These are phyloP conservation scores for Phytophthora crassamura DNA, from an alignment of 352 stramenopile species.

Conservation along the genomic window DNA sequence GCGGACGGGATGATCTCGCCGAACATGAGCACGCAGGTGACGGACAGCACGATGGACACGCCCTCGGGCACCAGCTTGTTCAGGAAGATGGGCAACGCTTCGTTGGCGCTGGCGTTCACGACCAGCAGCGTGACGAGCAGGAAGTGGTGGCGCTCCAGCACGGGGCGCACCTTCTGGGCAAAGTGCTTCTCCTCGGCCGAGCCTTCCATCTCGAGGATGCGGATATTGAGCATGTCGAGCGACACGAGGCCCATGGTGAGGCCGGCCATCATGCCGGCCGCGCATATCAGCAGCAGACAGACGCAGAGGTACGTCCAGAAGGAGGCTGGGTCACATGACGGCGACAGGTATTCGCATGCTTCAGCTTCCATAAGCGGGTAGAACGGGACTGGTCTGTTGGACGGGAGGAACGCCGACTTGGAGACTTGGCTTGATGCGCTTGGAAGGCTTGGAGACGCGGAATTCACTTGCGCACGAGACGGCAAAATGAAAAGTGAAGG, in stretches of 20 bases:
- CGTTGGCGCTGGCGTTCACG: slow-evolving; percentile 94
- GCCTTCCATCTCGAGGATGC: slow-evolving; percentile 82
- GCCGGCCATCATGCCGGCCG: slow-evolving; percentile 74
- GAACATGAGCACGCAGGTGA: slow-evolving; percentile 96
- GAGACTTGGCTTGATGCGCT: not conserved
- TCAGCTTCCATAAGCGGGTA: slow-evolving; percentile 34
- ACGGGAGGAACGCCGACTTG: not conserved
- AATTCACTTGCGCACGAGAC: not conserved
- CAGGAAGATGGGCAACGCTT: slow-evolving; percentile 94
- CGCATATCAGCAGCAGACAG: slow-evolving; percentile 56
- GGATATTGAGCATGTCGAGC: slow-evolving; percentile 83
- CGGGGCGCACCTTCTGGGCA: slow-evolving; percentile 80
- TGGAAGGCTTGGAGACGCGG: not conserved
- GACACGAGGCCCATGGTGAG: slow-evolving; percentile 81
- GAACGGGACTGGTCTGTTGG: not conserved
- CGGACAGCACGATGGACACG: slow-evolving; percentile 93
- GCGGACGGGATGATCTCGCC: slow-evolving; percentile 95
- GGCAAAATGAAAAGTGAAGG: slow-evolving; percentile 4
- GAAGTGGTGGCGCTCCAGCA: slow-evolving; percentile 92
- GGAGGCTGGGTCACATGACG: slow-evolving; percentile 64
- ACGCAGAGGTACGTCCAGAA: slow-evolving; percentile 68
- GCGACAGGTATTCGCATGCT: slow-evolving; percentile 68
- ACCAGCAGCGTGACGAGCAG: slow-evolving; percentile 95
- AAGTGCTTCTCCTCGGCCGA: slow-evolving; percentile 73
- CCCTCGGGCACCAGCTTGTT: slow-evolving; percentile 85